Evolutionary conservation across 257 asterid genomes (phyloP).

Genomic region (Gentiana straminea): DNA sequence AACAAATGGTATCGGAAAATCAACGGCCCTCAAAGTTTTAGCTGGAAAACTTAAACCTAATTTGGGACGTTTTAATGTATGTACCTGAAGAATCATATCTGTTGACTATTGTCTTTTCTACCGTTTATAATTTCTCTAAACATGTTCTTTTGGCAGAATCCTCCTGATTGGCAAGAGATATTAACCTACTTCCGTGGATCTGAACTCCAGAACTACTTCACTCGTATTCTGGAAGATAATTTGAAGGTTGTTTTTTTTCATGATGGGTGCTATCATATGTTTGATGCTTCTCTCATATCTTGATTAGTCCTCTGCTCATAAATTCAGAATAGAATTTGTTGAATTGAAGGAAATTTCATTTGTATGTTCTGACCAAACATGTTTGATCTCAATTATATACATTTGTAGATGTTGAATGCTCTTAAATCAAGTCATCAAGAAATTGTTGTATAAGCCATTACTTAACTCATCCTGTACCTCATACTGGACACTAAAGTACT

Average conservation of each 20-base stretch:
- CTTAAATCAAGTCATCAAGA: too few species aligned
- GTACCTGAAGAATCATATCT: conserved; percentile 2
- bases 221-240: conserved; percentile 96
- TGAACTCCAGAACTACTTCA: conserved; percentile 91
- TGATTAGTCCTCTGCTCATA: neutral
- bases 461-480: too few species aligned
- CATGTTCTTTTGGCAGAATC: conserved; percentile 48
- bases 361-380: too few species aligned
- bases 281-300: neutral
- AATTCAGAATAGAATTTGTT: neutral
- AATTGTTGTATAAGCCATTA: too few species aligned
- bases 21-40: conserved; percentile 87
- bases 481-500: too few species aligned
- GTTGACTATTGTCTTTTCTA: neutral
- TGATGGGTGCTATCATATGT: neutral
- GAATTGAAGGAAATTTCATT: too few species aligned
- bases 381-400: too few species aligned
- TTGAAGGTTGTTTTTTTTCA: conserved; percentile 45
- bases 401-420: too few species aligned
- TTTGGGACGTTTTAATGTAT: conserved; percentile 84
- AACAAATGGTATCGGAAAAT: conserved; percentile 93
- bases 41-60: conserved; percentile 98
- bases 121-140: conserved; percentile 14
- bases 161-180: conserved; percentile 99
- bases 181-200: conserved; percentile 96